phyloP scores from a whole-genome alignment of 1,139 yeast species.

The Candida sanyaensis region DNA sequence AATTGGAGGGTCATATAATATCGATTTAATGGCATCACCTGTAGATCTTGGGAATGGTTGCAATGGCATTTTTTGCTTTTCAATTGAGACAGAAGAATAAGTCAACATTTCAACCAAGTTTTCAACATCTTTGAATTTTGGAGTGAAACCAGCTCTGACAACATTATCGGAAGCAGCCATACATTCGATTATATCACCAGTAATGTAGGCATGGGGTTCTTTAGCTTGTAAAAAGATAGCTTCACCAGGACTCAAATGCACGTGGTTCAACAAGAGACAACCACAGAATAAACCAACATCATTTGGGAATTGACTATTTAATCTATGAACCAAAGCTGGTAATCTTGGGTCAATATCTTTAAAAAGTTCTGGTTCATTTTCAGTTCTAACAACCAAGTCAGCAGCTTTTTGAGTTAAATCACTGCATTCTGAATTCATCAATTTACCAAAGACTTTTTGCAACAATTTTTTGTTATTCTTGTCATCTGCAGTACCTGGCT shows the following conservation, averaged over 20 bases:
- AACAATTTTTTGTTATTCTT: constrained; percentile 59
- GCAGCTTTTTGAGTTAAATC: constrained; percentile 56
- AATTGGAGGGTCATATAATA: constrained; percentile 91
- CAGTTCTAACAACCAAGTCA: constrained; percentile 63
- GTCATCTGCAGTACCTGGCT: constrained; percentile 49
- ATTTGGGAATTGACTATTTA: constrained; percentile 85
- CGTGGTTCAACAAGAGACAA: constrained; percentile 87
- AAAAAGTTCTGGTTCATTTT: constrained; percentile 49
- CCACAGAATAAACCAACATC: constrained; percentile 98
- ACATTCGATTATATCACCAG: constrained; percentile 97
- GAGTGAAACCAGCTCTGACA: constrained; percentile 97
- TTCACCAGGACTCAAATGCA: constrained; percentile 82
- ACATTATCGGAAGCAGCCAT: constrained; percentile 99
- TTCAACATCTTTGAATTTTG: constrained; percentile 93
- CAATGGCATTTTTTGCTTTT: constrained; percentile 87
- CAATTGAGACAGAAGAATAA: constrained; percentile 84
- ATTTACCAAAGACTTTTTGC: constrained; percentile 72
- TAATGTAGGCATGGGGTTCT: constrained; percentile 97
- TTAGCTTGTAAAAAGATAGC: constrained; percentile 96
- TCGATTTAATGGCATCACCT: constrained; percentile 64
- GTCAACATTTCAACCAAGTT: constrained; percentile 90
- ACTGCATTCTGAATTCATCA: constrained; percentile 75
- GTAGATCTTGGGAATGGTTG: constrained; percentile 59
- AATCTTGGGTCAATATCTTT: constrained; percentile 48
- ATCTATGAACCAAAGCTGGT: constrained; percentile 70